Conservation (phyloP, 2,329 filamentous ascomycete genomes). For the Paecilomyces fulvus region DNA sequence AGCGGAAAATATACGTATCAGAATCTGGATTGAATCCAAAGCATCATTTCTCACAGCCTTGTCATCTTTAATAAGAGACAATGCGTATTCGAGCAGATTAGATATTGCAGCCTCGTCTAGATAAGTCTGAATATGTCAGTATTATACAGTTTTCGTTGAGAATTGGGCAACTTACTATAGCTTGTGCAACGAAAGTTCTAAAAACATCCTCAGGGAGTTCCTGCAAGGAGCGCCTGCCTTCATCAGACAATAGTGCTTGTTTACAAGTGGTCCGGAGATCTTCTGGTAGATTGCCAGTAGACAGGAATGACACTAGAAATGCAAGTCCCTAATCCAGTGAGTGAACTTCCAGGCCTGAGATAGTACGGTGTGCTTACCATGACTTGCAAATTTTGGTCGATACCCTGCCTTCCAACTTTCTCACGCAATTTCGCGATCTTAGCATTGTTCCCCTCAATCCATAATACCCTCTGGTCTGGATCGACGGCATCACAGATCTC, state of each 20-base stretch:
- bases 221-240: slow-evolving; percentile 12
- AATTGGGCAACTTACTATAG: slow-evolving; percentile 24
- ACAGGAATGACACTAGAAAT: slow-evolving; percentile 22
- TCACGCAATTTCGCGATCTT: slow-evolving; percentile 32
- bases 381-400: slow-evolving; percentile 21
- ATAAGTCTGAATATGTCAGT: slow-evolving; percentile 11
- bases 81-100: slow-evolving; percentile 14
- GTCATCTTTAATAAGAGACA: slow-evolving; percentile 13
- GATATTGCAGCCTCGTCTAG: slow-evolving; percentile 14
- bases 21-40: slow-evolving; percentile 14
- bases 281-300: slow-evolving; percentile 14
- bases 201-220: slow-evolving; percentile 15
- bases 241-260: slow-evolving; percentile 17
- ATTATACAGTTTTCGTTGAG: neutral
- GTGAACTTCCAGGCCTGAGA: neutral
- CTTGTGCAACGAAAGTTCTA: slow-evolving; percentile 25
- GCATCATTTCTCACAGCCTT: neutral
- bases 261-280: slow-evolving; percentile 18
- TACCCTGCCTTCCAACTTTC: slow-evolving; percentile 23
- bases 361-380: slow-evolving; percentile 18
- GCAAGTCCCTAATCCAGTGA: slow-evolving; percentile 18
- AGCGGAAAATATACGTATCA: slow-evolving; percentile 3
- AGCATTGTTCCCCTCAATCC: slow-evolving; percentile 23
- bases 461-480: slow-evolving; percentile 20
- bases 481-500: slow-evolving; percentile 28